Percentiles rank a stretch among this genome's conserved stretches.
Conservation (phyloP, 2,329 filamentous ascomycete genomes). For the Akanthomyces muscarius region DNA sequence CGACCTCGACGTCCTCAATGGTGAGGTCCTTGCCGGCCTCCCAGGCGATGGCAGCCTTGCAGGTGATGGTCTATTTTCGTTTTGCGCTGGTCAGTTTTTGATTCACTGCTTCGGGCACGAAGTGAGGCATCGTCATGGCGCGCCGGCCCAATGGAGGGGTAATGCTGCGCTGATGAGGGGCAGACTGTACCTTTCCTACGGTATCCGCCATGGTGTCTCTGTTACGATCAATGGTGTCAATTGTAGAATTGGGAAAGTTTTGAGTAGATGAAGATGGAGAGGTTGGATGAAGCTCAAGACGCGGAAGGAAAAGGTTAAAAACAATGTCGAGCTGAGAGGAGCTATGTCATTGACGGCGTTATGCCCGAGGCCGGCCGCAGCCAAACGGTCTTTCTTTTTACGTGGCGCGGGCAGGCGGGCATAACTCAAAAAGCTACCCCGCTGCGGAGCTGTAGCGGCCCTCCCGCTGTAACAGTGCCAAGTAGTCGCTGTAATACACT, state of each 20-base stretch:
- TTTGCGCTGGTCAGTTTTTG: neutral
- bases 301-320: neutral
- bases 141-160: constrained; percentile 23
- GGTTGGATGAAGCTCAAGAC: neutral
- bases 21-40: constrained; percentile 85
- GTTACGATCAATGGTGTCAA: neutral
- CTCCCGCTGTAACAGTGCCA: neutral
- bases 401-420: neutral
- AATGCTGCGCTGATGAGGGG: neutral
- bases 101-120: neutral
- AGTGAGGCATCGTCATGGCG: constrained; percentile 1
- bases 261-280: neutral
- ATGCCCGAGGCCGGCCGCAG: constrained; percentile 10
- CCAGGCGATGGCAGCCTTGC: constrained; percentile 98
- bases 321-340: neutral
- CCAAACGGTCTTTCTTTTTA: neutral
- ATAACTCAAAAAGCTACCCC: constrained; percentile 9
- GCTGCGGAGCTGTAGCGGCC: constrained; percentile 11
- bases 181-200: constrained; percentile 45
- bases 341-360: constrained; percentile 14
- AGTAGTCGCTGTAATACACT: neutral
- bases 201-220: constrained; percentile 45
- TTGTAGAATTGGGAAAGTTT: neutral
- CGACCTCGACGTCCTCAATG: constrained; percentile 90
- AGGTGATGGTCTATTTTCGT: constrained; percentile 73